phyloP scores from a whole-genome alignment of 345 rosid species.

The Camelina neglecta region DNA sequence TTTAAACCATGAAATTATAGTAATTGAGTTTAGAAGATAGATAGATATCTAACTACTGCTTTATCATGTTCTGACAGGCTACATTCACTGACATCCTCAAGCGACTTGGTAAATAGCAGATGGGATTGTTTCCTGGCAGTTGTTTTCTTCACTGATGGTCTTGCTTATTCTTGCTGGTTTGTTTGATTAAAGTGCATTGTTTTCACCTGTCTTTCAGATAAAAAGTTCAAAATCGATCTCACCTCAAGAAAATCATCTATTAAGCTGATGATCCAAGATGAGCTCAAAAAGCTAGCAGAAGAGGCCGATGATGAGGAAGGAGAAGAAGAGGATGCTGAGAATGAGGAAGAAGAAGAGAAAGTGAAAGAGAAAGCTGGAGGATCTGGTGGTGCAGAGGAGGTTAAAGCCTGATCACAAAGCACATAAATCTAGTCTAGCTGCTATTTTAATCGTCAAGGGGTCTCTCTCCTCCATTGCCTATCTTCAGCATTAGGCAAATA shows the following conservation, averaged over 20 bases:
- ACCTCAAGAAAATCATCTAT: conserved; percentile 67
- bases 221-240: conserved; percentile 53
- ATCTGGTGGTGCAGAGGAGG: conserved; percentile 51
- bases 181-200: conserved; percentile 1
- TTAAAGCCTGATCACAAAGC: conserved; percentile 45
- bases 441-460: conserved; percentile 13
- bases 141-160: conserved; percentile 11
- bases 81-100: conserved; percentile 91
- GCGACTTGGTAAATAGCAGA: conserved; percentile 69
- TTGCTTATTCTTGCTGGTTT: conserved; percentile 13
- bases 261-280: conserved; percentile 85
- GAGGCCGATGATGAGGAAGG: conserved; percentile 72
- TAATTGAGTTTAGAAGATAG: conserved; percentile 11
- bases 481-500: conserved; percentile 25
- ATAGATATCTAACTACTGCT: conserved; percentile 30
- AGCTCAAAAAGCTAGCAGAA: conserved; percentile 87
- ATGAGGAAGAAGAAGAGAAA: conserved; percentile 55
- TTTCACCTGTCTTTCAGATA: conserved; percentile 53
- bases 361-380: conserved; percentile 52
- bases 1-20: conserved; percentile 7
- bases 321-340: conserved; percentile 63
- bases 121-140: conserved; percentile 8
- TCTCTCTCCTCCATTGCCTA: conserved; percentile 31
- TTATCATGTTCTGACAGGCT: conserved; percentile 68
- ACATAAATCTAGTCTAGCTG: conserved; percentile 27